These are phyloP conservation scores for Erodium chrysanthum DNA, from an alignment of 441 rosid genomes.

Conservation along the genomic window DNA sequence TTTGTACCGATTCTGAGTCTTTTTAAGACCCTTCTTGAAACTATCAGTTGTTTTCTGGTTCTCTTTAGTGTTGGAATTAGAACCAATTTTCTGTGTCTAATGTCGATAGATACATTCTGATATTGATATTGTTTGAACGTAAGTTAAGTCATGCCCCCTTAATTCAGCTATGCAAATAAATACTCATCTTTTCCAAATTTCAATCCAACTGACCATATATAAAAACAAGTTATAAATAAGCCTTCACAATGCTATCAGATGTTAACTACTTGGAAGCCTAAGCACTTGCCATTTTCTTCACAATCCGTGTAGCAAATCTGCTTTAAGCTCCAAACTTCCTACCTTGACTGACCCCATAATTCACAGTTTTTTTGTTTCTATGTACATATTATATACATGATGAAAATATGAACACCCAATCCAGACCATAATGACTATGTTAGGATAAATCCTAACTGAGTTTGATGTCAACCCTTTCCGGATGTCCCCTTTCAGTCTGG, in stretches of 20 bases:
- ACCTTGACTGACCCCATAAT: slow-evolving; percentile 27
- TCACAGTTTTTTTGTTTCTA: slow-evolving; percentile 38
- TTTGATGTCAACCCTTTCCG: slow-evolving; percentile 53
- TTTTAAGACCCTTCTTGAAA: too few relatives aligned
- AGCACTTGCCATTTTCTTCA: too few relatives aligned
- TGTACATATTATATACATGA: slow-evolving; percentile 37
- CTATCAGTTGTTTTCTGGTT: too few relatives aligned
- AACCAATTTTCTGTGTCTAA: not conserved
- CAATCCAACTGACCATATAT: slow-evolving; percentile 24
- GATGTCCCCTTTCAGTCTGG: slow-evolving; percentile 62
- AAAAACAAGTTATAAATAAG: slow-evolving; percentile 21
- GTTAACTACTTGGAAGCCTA: slow-evolving; percentile 33
- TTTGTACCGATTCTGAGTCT: too few relatives aligned
- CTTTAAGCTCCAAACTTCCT: slow-evolving; percentile 16
- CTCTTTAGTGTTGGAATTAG: not conserved
- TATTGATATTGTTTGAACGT: too few relatives aligned
- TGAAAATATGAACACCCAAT: slow-evolving; percentile 35
- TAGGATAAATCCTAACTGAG: slow-evolving; percentile 40
- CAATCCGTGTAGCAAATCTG: too few relatives aligned
- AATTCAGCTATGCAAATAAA: not conserved
- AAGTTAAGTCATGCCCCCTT: too few relatives aligned
- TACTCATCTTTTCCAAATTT: not conserved
- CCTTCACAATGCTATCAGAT: slow-evolving; percentile 27
- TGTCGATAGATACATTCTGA: too few relatives aligned
- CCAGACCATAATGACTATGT: slow-evolving; percentile 26